A percentile compares a stretch with the other conserved stretches of the same genome.
These are phyloP conservation scores for Cutaneotrichosporon dermatis DNA, from an alignment of 1,284 basidiomycete species.

Conservation along the genomic window DNA sequence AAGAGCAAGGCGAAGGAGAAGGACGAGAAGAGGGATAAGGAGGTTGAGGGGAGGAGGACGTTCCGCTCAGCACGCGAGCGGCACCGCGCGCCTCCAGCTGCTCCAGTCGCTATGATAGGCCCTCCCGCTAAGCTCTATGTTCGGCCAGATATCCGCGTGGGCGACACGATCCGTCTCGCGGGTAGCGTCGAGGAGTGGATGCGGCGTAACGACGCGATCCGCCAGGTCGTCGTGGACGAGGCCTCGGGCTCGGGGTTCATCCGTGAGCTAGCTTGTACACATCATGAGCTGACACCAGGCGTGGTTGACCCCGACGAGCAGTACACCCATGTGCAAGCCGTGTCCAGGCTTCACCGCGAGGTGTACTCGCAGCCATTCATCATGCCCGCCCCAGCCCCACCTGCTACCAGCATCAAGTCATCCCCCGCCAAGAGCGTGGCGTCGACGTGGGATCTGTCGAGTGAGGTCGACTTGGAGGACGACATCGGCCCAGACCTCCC, in stretches of 20 bases:
- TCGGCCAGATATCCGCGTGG: slow-evolving; percentile 35
- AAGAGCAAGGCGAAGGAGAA: neutral
- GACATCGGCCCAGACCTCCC: slow-evolving; percentile 25
- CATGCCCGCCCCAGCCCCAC: slow-evolving; percentile 15
- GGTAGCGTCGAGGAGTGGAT: slow-evolving; percentile 39
- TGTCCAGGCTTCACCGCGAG: slow-evolving; percentile 25
- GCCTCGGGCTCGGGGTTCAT: slow-evolving; percentile 30
- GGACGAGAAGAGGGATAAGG: no score
- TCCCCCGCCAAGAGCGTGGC: slow-evolving; percentile 10
- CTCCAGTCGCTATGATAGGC: no score
- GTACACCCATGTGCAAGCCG: slow-evolving; percentile 22
- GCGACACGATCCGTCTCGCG: slow-evolving; percentile 37
- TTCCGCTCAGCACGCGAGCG: slow-evolving; percentile 14
- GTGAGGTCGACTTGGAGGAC: slow-evolving; percentile 16
- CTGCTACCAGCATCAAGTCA: neutral
- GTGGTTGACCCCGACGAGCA: slow-evolving; percentile 39
- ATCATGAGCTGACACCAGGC: slow-evolving; percentile 16
- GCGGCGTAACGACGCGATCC: slow-evolving; percentile 24
- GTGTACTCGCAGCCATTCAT: slow-evolving; percentile 35
- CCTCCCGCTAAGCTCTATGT: slow-evolving; percentile 16
- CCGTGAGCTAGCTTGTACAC: slow-evolving; percentile 23
- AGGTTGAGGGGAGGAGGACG: neutral
- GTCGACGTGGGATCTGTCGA: slow-evolving; percentile 12
- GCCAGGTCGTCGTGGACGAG: slow-evolving; percentile 36
- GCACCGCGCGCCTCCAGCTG: neutral